A percentile compares a stretch with the other conserved stretches of the same genome.
Conservation (phyloP, 1,284 basidiomycete genomes). For the Porodaedalea pini region DNA sequence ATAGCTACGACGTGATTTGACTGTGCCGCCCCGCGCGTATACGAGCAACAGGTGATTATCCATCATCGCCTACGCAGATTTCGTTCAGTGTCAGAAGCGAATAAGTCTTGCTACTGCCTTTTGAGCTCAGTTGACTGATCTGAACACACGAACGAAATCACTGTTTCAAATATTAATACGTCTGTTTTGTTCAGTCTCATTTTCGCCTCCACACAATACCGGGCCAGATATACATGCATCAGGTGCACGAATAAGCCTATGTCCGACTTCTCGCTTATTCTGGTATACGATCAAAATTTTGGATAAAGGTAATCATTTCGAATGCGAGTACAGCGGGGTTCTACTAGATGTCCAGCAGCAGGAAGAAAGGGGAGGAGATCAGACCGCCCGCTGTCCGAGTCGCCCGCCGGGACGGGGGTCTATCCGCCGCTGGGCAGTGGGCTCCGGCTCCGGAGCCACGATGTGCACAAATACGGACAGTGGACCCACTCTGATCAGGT, state of each 20-base stretch:
- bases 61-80: background rate
- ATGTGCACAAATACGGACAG: background rate
- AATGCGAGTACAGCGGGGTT: too few relatives aligned
- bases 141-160: background rate
- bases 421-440: background rate
- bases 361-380: background rate
- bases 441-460: background rate
- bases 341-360: too few relatives aligned
- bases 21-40: too few relatives aligned
- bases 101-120: background rate
- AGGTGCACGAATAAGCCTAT: too few relatives aligned
- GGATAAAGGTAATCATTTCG: too few relatives aligned
- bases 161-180: background rate
- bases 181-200: background rate
- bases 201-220: background rate
- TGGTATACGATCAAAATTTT: too few relatives aligned
- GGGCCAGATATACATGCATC: too few relatives aligned
- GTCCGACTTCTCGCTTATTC: too few relatives aligned
- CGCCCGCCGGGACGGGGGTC: background rate
- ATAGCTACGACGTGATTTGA: background rate
- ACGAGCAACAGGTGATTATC: background rate
- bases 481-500: background rate
- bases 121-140: constrained; percentile 3
- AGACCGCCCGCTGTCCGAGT: background rate
- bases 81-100: background rate